These are phyloP conservation scores for Rhododendron griersonianum DNA, from an alignment of 148 eudicot species.

Conservation along the genomic window DNA sequence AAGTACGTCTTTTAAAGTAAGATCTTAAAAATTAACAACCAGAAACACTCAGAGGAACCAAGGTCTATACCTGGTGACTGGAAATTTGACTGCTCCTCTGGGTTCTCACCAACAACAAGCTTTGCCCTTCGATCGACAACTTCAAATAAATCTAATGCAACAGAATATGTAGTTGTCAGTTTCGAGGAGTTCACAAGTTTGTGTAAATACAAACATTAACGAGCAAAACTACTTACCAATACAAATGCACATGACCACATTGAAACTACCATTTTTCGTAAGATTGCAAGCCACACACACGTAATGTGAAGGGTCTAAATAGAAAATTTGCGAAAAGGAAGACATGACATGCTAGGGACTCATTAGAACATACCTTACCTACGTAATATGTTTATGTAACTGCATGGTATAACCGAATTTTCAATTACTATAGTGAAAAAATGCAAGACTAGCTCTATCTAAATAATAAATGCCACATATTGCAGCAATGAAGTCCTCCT, in stretches of 20 bases:
- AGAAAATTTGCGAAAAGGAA: not conserved
- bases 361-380: not conserved
- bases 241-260: not conserved
- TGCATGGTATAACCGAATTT: not conserved
- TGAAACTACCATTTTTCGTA: not conserved
- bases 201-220: not conserved
- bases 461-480: not conserved
- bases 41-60: not conserved
- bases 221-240: not conserved
- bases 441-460: not conserved
- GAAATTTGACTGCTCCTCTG: slow-evolving; percentile 63
- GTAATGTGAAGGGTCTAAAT: not conserved
- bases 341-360: not conserved
- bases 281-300: not conserved
- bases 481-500: not conserved
- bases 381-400: not conserved
- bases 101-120: slow-evolving; percentile 76
- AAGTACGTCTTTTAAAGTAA: not conserved
- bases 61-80: slow-evolving; percentile 49
- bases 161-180: slow-evolving; percentile 4
- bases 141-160: slow-evolving; percentile 78
- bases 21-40: not conserved
- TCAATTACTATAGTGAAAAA: not conserved
- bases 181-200: not conserved
- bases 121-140: slow-evolving; percentile 97